These are phyloP conservation scores for Dactylellina cionopaga DNA, from an alignment of 2,329 filamentous ascomycete genomes.

Conservation along the genomic window DNA sequence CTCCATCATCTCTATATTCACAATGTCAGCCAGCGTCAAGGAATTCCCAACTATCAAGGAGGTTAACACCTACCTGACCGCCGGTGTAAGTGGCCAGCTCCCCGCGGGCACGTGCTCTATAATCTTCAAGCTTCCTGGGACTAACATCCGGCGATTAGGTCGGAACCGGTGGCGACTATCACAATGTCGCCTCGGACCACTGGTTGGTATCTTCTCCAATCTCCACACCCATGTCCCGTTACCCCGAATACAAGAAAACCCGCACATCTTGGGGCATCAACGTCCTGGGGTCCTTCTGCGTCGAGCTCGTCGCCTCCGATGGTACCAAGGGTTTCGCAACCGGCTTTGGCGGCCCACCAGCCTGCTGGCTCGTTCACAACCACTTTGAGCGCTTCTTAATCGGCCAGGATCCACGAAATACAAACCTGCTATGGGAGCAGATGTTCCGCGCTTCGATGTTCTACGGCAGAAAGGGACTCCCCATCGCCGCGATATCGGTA, in stretches of 20 bases:
- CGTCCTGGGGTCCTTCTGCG: conserved; percentile 87
- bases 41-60: conserved; percentile 79
- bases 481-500: conserved; percentile 89
- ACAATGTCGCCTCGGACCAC: conserved; percentile 83
- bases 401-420: conserved; percentile 87
- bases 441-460: conserved; percentile 98
- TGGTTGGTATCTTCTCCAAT: conserved; percentile 90
- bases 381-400: conserved; percentile 93
- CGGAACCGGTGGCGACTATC: conserved; percentile 79
- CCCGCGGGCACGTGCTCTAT: not conserved
- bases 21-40: conserved; percentile 59
- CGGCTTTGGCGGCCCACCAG: conserved; percentile 90
- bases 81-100: conserved; percentile 67
- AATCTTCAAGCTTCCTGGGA: not conserved
- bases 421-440: conserved; percentile 91
- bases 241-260: conserved; percentile 86
- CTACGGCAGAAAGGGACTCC: conserved; percentile 91
- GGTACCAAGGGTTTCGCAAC: conserved; percentile 95
- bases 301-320: conserved; percentile 88
- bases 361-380: conserved; percentile 91
- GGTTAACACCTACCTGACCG: conserved; percentile 76
- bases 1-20: not conserved
- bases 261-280: conserved; percentile 96
- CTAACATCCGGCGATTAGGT: conserved; percentile 17
- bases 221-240: conserved; percentile 89